Conservation (phyloP, 2,329 filamentous ascomycete genomes). For the Colletotrichum cordylinicola region DNA sequence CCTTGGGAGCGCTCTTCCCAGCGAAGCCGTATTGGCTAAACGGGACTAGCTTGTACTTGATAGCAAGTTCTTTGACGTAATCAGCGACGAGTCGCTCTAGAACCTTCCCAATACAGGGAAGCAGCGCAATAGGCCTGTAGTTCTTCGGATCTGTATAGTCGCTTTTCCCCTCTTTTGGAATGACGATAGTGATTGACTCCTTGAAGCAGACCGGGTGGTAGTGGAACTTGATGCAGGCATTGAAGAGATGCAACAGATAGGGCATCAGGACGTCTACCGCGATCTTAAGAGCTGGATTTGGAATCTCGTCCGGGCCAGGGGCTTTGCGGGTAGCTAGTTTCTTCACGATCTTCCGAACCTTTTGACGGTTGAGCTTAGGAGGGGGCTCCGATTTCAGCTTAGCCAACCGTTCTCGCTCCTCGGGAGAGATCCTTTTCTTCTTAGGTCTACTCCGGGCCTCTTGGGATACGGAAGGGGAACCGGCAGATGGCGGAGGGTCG, state of each 20-base stretch:
- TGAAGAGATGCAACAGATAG: not conserved
- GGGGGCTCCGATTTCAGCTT: not conserved
- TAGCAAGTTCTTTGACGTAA: not conserved
- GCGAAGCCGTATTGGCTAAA: not conserved
- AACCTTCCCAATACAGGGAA: not conserved
- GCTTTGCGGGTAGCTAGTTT: not conserved
- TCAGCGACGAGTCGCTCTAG: not conserved
- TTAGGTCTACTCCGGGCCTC: not conserved
- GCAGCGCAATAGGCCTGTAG: not conserved
- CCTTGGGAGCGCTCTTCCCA: not conserved
- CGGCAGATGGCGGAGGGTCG: not conserved
- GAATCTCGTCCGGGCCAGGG: not conserved
- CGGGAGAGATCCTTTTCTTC: not conserved
- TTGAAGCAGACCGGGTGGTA: not conserved
- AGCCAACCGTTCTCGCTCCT: not conserved
- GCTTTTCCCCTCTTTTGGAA: not conserved
- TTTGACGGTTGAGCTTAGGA: not conserved
- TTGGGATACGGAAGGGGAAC: not conserved
- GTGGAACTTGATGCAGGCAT: not conserved
- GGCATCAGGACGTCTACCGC: not conserved
- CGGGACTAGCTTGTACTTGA: not conserved
- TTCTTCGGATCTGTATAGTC: not conserved
- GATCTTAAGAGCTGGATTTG: not conserved
- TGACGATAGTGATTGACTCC: not conserved
- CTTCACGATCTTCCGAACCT: not conserved